These are phyloP conservation scores for Pilobolus umbonatus DNA, from an alignment of 192 early-diverging fungal species.

Conservation along the genomic window DNA sequence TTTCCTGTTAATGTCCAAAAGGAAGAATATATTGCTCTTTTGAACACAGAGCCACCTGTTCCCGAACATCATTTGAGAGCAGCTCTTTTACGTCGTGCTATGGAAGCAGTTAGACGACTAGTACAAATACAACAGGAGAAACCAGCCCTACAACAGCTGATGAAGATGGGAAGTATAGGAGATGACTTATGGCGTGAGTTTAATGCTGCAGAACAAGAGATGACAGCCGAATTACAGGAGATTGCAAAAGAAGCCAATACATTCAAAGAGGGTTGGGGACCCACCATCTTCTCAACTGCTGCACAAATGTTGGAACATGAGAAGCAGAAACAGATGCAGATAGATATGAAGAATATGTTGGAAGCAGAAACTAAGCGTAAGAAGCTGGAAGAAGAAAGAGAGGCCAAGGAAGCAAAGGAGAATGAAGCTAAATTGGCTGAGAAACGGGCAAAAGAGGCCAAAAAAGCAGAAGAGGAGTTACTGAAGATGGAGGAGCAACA, in stretches of 20 bases:
- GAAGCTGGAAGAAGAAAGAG: slow-evolving; percentile 42
- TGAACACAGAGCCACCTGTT: slow-evolving; percentile 50
- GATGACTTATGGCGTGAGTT: slow-evolving; percentile 81
- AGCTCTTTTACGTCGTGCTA: slow-evolving; percentile 77
- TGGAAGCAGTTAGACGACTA: slow-evolving; percentile 70
- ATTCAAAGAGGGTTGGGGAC: slow-evolving; percentile 74
- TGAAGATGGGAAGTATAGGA: slow-evolving; percentile 74
- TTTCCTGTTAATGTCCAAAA: slow-evolving; percentile 58
- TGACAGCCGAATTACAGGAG: slow-evolving; percentile 74
- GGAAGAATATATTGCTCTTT: slow-evolving; percentile 60
- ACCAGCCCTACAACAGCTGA: slow-evolving; percentile 63
- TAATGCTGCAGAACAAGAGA: slow-evolving; percentile 69
- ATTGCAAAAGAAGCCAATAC: slow-evolving; percentile 80
- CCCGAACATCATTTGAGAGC: slow-evolving; percentile 60
- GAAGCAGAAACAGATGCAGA: slow-evolving; percentile 42
- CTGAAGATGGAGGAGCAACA: slow-evolving; percentile 37
- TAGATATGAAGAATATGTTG: slow-evolving; percentile 28
- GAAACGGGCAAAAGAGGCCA: slow-evolving; percentile 3
- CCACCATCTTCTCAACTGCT: slow-evolving; percentile 78
- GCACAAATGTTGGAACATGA: slow-evolving; percentile 70
- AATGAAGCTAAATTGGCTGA: slow-evolving; percentile 31
- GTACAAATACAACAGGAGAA: slow-evolving; percentile 78
- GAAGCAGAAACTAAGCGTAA: slow-evolving; percentile 4
- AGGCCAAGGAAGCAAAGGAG: slow-evolving; percentile 39
- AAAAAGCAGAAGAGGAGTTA: slow-evolving; percentile 40